Conservation (phyloP, 192 early-diverging fungal genomes). For the Coemansia sp. region DNA sequence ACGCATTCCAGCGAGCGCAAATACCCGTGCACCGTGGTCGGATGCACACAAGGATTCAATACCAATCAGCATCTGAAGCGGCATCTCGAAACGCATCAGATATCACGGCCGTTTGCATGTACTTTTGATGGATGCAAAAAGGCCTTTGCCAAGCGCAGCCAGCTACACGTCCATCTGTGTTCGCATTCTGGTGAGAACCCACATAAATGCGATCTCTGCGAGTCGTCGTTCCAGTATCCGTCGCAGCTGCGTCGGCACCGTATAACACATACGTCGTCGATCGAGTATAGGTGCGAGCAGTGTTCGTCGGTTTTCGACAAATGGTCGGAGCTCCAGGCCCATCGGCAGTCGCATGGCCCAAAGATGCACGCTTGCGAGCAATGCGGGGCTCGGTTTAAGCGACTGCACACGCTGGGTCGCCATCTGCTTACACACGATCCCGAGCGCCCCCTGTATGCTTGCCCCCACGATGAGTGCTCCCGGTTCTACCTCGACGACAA, state of each 20-base stretch:
- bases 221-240: slow-evolving; percentile 45
- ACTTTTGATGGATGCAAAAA: slow-evolving; percentile 20
- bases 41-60: slow-evolving; percentile 39
- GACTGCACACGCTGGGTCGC: slow-evolving; percentile 16
- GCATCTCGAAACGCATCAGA: slow-evolving; percentile 44
- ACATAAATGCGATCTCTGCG: slow-evolving; percentile 29
- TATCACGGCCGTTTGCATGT: slow-evolving; percentile 38
- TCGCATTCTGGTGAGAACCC: slow-evolving; percentile 44
- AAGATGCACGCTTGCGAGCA: slow-evolving; percentile 17
- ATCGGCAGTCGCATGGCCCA: slow-evolving; percentile 31
- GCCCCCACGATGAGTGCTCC: slow-evolving; percentile 38
- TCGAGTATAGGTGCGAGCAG: slow-evolving; percentile 38
- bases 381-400: slow-evolving; percentile 34
- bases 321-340: slow-evolving; percentile 51
- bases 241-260: slow-evolving; percentile 42
- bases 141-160: slow-evolving; percentile 50
- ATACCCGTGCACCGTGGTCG: slow-evolving; percentile 23
- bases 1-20: slow-evolving; percentile 20
- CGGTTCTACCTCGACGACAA: slow-evolving; percentile 37
- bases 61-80: slow-evolving; percentile 55
- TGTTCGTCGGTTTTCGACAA: slow-evolving; percentile 40
- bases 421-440: slow-evolving; percentile 42
- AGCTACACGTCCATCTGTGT: slow-evolving; percentile 45
- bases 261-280: slow-evolving; percentile 15
- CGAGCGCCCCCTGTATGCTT: slow-evolving; percentile 27